A percentile compares a stretch with the other conserved stretches of the same genome.
Conservation (phyloP, 768 basidiomycete species). For the Hortiboletus flavorubellus region DNA sequence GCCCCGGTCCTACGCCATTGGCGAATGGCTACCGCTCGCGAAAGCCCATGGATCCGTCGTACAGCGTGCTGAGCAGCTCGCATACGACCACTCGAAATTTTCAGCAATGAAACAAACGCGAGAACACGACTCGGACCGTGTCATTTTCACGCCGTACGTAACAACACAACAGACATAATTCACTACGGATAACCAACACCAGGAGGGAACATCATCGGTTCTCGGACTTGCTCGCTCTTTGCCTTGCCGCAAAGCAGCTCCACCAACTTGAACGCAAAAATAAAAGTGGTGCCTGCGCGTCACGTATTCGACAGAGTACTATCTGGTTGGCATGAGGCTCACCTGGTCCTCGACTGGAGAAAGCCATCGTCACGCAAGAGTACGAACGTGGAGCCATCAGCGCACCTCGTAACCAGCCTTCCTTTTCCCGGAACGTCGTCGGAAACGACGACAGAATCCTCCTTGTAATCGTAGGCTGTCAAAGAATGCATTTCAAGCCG, state of each 20-base stretch:
- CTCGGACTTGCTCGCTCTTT: slow-evolving; percentile 57
- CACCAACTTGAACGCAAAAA: slow-evolving; percentile 74
- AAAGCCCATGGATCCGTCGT: slow-evolving; percentile 25
- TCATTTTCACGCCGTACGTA: slow-evolving; percentile 19
- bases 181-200: slow-evolving; percentile 42
- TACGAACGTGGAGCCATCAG: not conserved
- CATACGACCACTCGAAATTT: slow-evolving; percentile 20
- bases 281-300: slow-evolving; percentile 63
- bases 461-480: slow-evolving; percentile 70
- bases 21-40: slow-evolving; percentile 11
- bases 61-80: slow-evolving; percentile 24
- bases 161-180: not conserved
- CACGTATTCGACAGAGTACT: not conserved
- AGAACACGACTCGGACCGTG: slow-evolving; percentile 6
- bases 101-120: slow-evolving; percentile 10
- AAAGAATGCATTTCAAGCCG: not conserved
- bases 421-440: slow-evolving; percentile 31
- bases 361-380: not conserved
- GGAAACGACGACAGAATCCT: slow-evolving; percentile 71
- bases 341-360: slow-evolving; percentile 70
- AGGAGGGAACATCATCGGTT: slow-evolving; percentile 70
- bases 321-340: slow-evolving; percentile 8
- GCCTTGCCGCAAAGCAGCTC: slow-evolving; percentile 63
- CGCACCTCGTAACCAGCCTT: slow-evolving; percentile 73
- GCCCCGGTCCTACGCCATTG: slow-evolving; percentile 7